Conservation (phyloP, 495 filamentous ascomycete genomes). For the Aspergillus haitiensis region DNA sequence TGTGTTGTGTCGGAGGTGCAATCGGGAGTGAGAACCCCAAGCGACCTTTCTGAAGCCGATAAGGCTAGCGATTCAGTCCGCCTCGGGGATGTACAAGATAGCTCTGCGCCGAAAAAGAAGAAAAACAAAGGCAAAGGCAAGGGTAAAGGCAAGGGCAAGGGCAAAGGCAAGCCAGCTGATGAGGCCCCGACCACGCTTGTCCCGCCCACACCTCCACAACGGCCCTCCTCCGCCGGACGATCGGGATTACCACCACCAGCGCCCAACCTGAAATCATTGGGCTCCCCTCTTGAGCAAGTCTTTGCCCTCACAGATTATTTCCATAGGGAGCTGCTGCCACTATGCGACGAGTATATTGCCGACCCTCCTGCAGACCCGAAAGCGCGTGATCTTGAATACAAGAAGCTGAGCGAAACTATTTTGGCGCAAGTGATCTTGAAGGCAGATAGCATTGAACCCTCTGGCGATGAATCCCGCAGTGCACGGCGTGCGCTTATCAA, state of each 20-base stretch:
- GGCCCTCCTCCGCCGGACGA: slow-evolving; percentile 19
- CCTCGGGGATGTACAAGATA: slow-evolving; percentile 14
- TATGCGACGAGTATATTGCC: slow-evolving; percentile 62
- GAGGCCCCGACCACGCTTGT: slow-evolving; percentile 18
- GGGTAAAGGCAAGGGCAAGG: slow-evolving; percentile 39
- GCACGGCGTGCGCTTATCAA: slow-evolving; percentile 73
- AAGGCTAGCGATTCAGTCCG: slow-evolving; percentile 31
- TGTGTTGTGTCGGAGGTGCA: slow-evolving; percentile 58
- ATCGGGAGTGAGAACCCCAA: slow-evolving; percentile 50
- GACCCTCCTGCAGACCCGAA: slow-evolving; percentile 68
- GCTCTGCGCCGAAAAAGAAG: slow-evolving; percentile 26
- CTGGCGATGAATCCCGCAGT: slow-evolving; percentile 62
- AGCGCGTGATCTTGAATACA: slow-evolving; percentile 73
- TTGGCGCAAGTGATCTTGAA: slow-evolving; percentile 82
- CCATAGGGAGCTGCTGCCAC: slow-evolving; percentile 62
- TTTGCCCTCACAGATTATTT: slow-evolving; percentile 66
- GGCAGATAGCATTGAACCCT: slow-evolving; percentile 77
- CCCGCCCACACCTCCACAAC: slow-evolving; percentile 19
- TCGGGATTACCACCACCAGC: slow-evolving; percentile 31
- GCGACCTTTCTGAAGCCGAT: slow-evolving; percentile 45
- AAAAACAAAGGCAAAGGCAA: slow-evolving; percentile 33
- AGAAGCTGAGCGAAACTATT: slow-evolving; percentile 78
- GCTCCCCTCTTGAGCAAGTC: slow-evolving; percentile 67
- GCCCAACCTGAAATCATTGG: slow-evolving; percentile 39
- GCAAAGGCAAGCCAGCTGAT: slow-evolving; percentile 19